Conservation (phyloP, 2,329 filamentous ascomycete species). For the Hypomyces rosellus region DNA sequence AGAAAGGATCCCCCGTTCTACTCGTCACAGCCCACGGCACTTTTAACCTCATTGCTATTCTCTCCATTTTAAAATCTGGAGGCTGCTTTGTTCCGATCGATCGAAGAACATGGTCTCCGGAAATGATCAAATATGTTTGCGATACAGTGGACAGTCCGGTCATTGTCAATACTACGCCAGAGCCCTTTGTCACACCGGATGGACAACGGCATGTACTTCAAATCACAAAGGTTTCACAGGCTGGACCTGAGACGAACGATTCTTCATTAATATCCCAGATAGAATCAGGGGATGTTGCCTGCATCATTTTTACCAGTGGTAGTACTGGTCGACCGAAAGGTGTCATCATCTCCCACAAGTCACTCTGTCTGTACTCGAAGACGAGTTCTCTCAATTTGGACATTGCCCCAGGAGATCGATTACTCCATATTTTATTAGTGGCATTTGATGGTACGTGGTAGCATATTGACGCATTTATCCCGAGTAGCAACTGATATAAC, state of each 20-base stretch:
- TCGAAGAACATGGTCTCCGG: conserved; percentile 3
- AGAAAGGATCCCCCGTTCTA: neutral
- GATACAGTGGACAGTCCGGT: neutral
- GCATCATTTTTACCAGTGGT: conserved; percentile 9
- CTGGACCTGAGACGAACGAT: neutral
- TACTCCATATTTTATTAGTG: conserved; percentile 8
- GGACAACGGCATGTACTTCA: neutral
- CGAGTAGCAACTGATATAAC: neutral
- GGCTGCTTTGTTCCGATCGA: conserved; percentile 10
- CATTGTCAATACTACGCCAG: conserved; percentile 8
- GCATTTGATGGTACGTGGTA: conserved; percentile 6
- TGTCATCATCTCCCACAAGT: conserved; percentile 6
- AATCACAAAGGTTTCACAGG: neutral
- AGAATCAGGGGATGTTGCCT: neutral
- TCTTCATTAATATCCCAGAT: neutral
- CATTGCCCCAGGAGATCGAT: conserved; percentile 4
- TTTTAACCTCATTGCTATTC: conserved; percentile 7
- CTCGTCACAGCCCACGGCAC: conserved; percentile 6
- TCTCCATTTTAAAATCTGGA: conserved; percentile 7
- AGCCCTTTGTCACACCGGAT: neutral
- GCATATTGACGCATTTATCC: neutral
- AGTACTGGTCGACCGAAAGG: conserved; percentile 7
- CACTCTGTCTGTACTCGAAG: conserved; percentile 5
- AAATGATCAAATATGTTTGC: conserved; percentile 4
- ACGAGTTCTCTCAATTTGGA: conserved; percentile 7